Conservation (phyloP, 164 flowering plant genomes). For the Euptelea pleiosperma region DNA sequence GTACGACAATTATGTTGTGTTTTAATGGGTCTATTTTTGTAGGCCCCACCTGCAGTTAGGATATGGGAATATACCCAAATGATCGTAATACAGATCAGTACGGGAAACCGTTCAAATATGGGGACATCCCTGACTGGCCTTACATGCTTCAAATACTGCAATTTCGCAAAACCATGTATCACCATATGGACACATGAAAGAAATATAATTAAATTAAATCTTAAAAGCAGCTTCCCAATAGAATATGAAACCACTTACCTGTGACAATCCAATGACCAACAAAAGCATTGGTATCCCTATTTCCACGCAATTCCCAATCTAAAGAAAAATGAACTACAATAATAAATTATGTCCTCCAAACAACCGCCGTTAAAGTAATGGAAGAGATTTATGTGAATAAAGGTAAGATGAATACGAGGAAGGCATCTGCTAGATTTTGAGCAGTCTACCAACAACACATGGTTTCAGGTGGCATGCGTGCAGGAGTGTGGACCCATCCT, state of each 20-base stretch:
- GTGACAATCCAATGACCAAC: slow-evolving; percentile 73
- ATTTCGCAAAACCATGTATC: slow-evolving; percentile 1
- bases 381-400: too few relatives aligned
- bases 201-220: background rate
- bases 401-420: too few relatives aligned
- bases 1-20: slow-evolving; percentile 39
- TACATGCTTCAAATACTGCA: slow-evolving; percentile 91
- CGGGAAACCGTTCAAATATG: slow-evolving; percentile 86
- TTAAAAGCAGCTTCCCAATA: too few relatives aligned
- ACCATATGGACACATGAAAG: background rate
- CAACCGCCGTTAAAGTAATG: too few relatives aligned
- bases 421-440: too few relatives aligned
- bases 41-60: slow-evolving; percentile 82
- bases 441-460: too few relatives aligned
- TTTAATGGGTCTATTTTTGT: slow-evolving; percentile 17
- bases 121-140: slow-evolving; percentile 66
- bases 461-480: background rate
- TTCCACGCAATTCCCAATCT: slow-evolving; percentile 93
- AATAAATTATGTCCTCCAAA: background rate
- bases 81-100: slow-evolving; percentile 63
- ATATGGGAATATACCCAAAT: slow-evolving; percentile 81
- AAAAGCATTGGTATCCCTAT: slow-evolving; percentile 92
- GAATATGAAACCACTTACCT: slow-evolving; percentile 46
- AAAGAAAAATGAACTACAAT: slow-evolving; percentile 17
- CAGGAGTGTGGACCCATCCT: background rate